A percentile compares a stretch with the other conserved stretches of the same genome.
These are phyloP conservation scores for Plasmodium knowlesi DNA, from an alignment of 169 alveolate genomes.

Conservation along the genomic window DNA sequence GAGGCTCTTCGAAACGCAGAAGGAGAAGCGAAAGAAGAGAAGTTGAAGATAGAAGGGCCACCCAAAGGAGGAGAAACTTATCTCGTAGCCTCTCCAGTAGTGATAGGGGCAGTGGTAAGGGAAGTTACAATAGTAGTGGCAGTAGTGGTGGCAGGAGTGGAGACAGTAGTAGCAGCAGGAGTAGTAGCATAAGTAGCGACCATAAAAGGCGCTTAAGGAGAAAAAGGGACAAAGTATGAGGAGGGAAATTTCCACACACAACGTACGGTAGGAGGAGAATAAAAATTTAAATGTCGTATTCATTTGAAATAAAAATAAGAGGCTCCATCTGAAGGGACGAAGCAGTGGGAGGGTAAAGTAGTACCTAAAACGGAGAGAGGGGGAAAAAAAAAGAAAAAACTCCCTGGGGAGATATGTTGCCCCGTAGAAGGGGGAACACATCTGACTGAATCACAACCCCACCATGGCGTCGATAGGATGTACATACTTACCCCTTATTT, in stretches of 20 bases:
- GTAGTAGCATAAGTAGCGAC: neutral
- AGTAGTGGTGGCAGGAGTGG: neutral
- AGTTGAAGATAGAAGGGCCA: neutral
- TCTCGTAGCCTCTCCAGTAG: neutral
- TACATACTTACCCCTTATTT: neutral
- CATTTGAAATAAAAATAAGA: neutral
- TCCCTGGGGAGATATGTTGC: neutral
- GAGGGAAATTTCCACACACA: neutral
- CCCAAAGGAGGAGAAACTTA: constrained; percentile 4
- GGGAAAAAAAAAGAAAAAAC: no score
- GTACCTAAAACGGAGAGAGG: neutral
- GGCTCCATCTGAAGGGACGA: neutral
- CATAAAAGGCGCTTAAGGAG: neutral
- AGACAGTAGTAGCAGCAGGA: constrained; percentile 10
- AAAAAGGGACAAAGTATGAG: constrained; percentile 6
- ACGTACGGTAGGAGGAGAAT: neutral
- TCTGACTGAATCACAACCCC: neutral
- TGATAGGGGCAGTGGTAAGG: neutral
- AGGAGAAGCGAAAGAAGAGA: neutral
- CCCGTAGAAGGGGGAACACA: neutral
- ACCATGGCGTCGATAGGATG: neutral
- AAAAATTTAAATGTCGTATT: neutral
- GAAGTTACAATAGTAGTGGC: neutral
- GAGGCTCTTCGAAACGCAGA: neutral
- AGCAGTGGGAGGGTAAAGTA: neutral